Percentiles rank a stretch among this genome's conserved stretches.
These are phyloP conservation scores for Chlorophyllum brunneum DNA, from an alignment of 768 basidiomycete species.

Conservation along the genomic window DNA sequence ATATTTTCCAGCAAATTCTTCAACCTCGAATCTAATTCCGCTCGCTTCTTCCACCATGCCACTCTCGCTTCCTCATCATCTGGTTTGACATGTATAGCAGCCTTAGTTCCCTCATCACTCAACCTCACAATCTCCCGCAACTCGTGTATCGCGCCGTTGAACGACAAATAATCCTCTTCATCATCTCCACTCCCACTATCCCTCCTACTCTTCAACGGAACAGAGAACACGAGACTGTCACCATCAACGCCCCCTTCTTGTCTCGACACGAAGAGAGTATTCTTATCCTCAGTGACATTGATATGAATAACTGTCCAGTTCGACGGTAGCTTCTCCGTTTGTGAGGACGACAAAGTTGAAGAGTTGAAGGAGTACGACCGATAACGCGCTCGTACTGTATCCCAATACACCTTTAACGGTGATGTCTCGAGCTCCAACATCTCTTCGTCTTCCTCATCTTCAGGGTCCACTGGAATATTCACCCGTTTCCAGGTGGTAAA, in stretches of 20 bases:
- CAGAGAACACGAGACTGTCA: slow-evolving; percentile 76
- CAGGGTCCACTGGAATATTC: slow-evolving; percentile 22
- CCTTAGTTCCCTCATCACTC: slow-evolving; percentile 73
- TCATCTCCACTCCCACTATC: slow-evolving; percentile 67
- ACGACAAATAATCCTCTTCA: slow-evolving; percentile 68
- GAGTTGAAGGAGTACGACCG: slow-evolving; percentile 38
- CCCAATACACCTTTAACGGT: slow-evolving; percentile 60
- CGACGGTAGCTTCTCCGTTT: slow-evolving; percentile 49
- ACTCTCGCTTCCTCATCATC: slow-evolving; percentile 61
- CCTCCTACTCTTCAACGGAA: slow-evolving; percentile 82
- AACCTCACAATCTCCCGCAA: slow-evolving; percentile 74
- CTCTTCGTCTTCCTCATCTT: slow-evolving; percentile 34
- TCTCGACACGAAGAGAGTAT: slow-evolving; percentile 79
- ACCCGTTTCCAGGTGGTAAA: slow-evolving; percentile 10
- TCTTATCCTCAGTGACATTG: slow-evolving; percentile 77
- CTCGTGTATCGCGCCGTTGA: slow-evolving; percentile 69
- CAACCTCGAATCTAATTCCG: slow-evolving; percentile 72
- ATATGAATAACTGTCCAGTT: slow-evolving; percentile 87
- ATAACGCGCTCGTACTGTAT: slow-evolving; percentile 51
- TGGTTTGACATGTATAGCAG: slow-evolving; percentile 66
- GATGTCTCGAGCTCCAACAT: slow-evolving; percentile 2
- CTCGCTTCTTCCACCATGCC: slow-evolving; percentile 85
- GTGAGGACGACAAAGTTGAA: slow-evolving; percentile 36
- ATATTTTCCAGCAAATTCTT: slow-evolving; percentile 75
- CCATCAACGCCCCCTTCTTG: slow-evolving; percentile 49